Evolutionary conservation across 345 rosid species (phyloP), one percentile per base, ranked within the genome.

Genomic region (Salix viminalis): DNA sequence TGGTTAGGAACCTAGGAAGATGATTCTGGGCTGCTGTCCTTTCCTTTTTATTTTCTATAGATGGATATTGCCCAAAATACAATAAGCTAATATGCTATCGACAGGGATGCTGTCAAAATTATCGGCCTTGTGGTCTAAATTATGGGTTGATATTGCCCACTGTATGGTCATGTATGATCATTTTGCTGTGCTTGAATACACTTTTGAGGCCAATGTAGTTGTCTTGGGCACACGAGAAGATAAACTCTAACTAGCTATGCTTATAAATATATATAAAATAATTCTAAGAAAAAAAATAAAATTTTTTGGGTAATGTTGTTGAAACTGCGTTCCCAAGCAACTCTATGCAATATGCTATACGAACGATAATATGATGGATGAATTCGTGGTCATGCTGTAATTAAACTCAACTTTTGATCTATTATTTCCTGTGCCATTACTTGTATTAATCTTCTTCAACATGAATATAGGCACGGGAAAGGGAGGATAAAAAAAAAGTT

Each of bases 1-100:
- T 5, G 98, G 99, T 82, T 96, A 88, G 79, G 12, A n/a, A n/a
- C 62, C 62, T 9, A 7, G 62, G 28, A 77, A 77, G n/a, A 30
- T 23, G 52, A 16, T 26, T 30, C 30, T 19, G 39, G 13, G 26
- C 37, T 11, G 13, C 37, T 41, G 13, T 46, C 26, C 52, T 65
- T 72, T 66, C 65, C 19, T 1, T 19, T 30, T 23, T 21, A 11
- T 65, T 70, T 6, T 66, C 13, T 34, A 10, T 39, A 37, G 4
- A 48, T 65, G 26, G 30, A 54, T 39, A 48, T 65, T 54, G 18
- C 71, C 64, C 80, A 4, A 66, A 23, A 39, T 36, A 46, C 18
- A 58, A 18, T 30, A 30, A 48, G 36, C 23, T 67, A n/a, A 26
- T 30, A 30, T 52, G 60, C 30, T 30, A 6, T 54, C 11, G 39